Percentiles rank a stretch among this genome's conserved stretches.
Conservation (phyloP, 169 alveolate genomes). For the Cryptosporidium sp. region DNA sequence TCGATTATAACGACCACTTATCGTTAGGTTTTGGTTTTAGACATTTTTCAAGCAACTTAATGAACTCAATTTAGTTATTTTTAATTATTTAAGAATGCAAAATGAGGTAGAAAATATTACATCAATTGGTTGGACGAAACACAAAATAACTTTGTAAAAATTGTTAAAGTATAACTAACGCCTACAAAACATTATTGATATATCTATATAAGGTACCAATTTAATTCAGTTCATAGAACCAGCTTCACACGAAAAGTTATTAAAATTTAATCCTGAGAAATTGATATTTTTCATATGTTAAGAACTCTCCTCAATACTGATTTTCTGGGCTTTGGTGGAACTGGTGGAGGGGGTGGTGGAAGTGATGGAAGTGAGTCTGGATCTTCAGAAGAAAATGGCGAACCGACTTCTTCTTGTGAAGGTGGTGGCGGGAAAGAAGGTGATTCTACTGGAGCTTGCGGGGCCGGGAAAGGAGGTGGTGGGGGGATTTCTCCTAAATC, state of each 20-base stretch:
- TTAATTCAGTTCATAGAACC: not conserved
- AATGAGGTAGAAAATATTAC: no score
- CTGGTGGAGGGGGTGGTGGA: slow-evolving; percentile 28
- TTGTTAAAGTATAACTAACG: no score
- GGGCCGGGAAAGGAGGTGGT: slow-evolving; percentile 12
- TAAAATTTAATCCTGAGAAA: not conserved
- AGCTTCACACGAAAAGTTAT: not conserved
- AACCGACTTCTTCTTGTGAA: not conserved
- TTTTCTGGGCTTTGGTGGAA: not conserved
- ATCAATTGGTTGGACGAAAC: no score
- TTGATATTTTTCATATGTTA: not conserved
- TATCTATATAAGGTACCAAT: no score
- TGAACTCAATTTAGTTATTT: no score
- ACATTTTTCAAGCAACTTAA: not conserved
- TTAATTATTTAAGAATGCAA: no score
- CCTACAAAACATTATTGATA: not conserved
- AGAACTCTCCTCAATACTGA: not conserved
- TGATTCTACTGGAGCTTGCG: not conserved
- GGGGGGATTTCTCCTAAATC: not conserved
- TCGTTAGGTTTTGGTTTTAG: not conserved
- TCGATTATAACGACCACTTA: no score
- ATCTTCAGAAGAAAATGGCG: not conserved
- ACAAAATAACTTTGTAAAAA: not conserved
- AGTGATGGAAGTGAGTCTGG: not conserved
- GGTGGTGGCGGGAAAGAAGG: not conserved